These are phyloP conservation scores for Aureobasidium sp. DNA, from an alignment of 2,329 filamentous ascomycete species.

Conservation along the genomic window DNA sequence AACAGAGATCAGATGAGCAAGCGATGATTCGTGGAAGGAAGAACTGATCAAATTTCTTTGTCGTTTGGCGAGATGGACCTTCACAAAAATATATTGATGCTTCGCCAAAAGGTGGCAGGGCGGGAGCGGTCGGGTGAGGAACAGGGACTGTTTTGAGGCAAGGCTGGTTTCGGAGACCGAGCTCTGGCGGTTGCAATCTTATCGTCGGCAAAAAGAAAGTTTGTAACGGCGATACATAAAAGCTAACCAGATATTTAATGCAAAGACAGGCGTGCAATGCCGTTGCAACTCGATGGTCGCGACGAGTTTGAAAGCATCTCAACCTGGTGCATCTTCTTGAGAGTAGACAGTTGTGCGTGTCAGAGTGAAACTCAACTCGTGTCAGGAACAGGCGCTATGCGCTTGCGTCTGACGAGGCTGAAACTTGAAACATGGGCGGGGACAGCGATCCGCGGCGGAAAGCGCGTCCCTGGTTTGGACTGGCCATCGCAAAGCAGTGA, in stretches of 20 bases:
- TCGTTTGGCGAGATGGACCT: background rate
- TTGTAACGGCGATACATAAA: background rate
- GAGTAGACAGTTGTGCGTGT: background rate
- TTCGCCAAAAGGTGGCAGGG: background rate
- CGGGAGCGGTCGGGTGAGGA: background rate
- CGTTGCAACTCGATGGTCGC: background rate
- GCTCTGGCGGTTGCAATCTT: constrained; percentile 11
- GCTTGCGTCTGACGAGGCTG: background rate
- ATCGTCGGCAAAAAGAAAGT: constrained; percentile 6
- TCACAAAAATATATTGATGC: background rate
- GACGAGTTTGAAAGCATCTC: background rate
- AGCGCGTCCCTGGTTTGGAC: background rate
- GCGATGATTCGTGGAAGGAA: background rate
- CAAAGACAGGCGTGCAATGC: background rate
- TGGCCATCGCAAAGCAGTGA: background rate
- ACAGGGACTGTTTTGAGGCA: background rate
- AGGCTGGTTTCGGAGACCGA: constrained; percentile 3
- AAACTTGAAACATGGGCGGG: background rate
- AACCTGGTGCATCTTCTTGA: background rate
- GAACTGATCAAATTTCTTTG: background rate
- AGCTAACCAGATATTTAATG: background rate
- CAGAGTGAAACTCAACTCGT: background rate
- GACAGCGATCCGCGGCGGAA: background rate
- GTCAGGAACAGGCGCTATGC: background rate
- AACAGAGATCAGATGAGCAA: background rate